Percentiles rank a stretch among this genome's conserved stretches.
phyloP scores from a whole-genome alignment of 1,284 basidiomycete species.

The Irpex sp. region DNA sequence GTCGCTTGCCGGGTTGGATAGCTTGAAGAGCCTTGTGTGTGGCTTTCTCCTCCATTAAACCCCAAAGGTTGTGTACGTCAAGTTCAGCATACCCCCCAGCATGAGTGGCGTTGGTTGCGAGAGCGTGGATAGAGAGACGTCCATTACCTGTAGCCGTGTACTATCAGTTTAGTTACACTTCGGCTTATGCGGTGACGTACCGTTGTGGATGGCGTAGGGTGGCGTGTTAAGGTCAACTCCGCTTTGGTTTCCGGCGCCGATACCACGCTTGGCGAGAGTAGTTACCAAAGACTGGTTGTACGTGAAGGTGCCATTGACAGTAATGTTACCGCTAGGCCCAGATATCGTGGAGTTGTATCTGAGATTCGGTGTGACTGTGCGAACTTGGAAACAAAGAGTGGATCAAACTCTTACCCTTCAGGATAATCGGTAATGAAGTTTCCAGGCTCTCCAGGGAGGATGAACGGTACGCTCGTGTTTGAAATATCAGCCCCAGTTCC shows the following conservation, averaged over 20 bases:
- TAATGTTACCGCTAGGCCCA: constrained; percentile 73
- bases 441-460: constrained; percentile 51
- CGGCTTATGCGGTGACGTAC: constrained; percentile 27
- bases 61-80: constrained; percentile 65
- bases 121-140: constrained; percentile 43
- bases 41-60: constrained; percentile 59
- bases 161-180: background rate
- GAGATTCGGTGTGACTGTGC: background rate
- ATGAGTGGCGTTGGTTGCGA: constrained; percentile 63
- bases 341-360: constrained; percentile 63
- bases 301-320: constrained; percentile 63
- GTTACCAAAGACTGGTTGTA: constrained; percentile 28
- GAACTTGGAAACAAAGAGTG: background rate
- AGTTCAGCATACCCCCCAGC: constrained; percentile 50
- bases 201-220: constrained; percentile 73
- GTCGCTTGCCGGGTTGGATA: constrained; percentile 51
- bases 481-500: constrained; percentile 52
- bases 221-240: constrained; percentile 51
- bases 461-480: constrained; percentile 42
- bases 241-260: constrained; percentile 43
- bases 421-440: constrained; percentile 50
- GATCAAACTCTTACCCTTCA: constrained; percentile 45
- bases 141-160: constrained; percentile 36
- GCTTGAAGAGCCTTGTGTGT: constrained; percentile 53
- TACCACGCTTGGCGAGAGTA: constrained; percentile 31